Evolutionary conservation across 1,139 yeast species (phyloP).

Genomic region (Lodderomyces beijingensis): DNA sequence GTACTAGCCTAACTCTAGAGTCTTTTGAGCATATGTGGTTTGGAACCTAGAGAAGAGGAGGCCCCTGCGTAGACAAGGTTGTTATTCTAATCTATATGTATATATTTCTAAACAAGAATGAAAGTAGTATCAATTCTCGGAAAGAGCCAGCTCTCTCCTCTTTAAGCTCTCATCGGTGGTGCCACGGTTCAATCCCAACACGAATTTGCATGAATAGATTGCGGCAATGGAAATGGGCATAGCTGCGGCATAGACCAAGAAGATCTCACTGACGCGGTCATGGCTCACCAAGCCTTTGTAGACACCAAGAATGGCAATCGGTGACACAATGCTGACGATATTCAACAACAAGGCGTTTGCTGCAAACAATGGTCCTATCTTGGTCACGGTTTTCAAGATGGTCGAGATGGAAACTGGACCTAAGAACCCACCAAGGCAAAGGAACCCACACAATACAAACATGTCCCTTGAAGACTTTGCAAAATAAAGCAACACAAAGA

Average conservation of each 20-base stretch:
- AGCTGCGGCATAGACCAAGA: slow-evolving; percentile 9
- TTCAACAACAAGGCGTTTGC: slow-evolving; percentile 33
- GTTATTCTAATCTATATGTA: too few relatives aligned
- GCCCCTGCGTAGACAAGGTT: too few relatives aligned
- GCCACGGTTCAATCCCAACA: slow-evolving; percentile 3
- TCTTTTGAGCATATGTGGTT: too few relatives aligned
- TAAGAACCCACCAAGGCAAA: slow-evolving; percentile 40
- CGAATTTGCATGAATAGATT: slow-evolving; percentile 2
- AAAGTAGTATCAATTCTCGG: neutral
- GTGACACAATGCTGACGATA: slow-evolving; percentile 21
- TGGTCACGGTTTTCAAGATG: slow-evolving; percentile 34
- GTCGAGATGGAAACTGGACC: slow-evolving; percentile 33
- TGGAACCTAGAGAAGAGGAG: too few relatives aligned
- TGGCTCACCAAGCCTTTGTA: slow-evolving; percentile 21
- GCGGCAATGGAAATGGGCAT: slow-evolving; percentile 5
- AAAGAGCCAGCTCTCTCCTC: neutral
- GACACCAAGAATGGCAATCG: slow-evolving; percentile 23
- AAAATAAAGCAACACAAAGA: slow-evolving; percentile 26
- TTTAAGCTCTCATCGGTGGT: slow-evolving; percentile 3
- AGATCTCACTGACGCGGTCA: slow-evolving; percentile 10
- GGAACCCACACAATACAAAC: slow-evolving; percentile 23
- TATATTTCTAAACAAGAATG: too few relatives aligned
- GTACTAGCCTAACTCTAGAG: too few relatives aligned
- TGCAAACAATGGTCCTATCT: slow-evolving; percentile 19
- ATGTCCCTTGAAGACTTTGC: slow-evolving; percentile 14